Conservation (phyloP, 2,329 filamentous ascomycete genomes). For the Alternaria rosae region DNA sequence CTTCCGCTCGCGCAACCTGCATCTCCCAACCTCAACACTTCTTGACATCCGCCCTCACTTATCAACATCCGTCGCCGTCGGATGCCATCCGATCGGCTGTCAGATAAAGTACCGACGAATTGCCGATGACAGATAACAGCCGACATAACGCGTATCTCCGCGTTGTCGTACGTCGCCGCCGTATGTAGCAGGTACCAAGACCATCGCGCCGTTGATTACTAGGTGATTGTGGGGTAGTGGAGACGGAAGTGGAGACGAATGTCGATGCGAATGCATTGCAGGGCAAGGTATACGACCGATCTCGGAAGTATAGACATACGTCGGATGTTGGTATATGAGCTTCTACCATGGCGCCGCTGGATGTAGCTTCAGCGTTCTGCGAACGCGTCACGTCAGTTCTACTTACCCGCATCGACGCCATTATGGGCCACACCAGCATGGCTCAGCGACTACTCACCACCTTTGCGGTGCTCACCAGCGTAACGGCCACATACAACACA, state of each 20-base stretch:
- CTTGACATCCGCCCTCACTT: background rate
- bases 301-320: background rate
- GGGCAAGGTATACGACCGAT: background rate
- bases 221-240: background rate
- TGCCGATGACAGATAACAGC: conserved; percentile 3
- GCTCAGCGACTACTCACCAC: conserved; percentile 6
- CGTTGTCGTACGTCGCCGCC: background rate
- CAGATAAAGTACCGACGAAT: background rate
- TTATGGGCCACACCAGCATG: conserved; percentile 5
- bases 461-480: conserved; percentile 1
- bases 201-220: background rate
- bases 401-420: background rate
- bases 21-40: background rate
- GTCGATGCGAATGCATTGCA: background rate
- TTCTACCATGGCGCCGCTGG: background rate
- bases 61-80: background rate
- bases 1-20: background rate
- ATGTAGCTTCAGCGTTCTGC: background rate
- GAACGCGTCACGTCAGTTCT: background rate
- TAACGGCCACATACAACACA: background rate
- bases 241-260: background rate
- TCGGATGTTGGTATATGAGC: background rate
- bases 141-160: background rate
- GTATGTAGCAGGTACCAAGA: conserved; percentile 14
- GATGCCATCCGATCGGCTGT: background rate